Evolutionary conservation across 805 yeast genomes (phyloP).

Genomic region (Jamesozyma hellenica): DNA sequence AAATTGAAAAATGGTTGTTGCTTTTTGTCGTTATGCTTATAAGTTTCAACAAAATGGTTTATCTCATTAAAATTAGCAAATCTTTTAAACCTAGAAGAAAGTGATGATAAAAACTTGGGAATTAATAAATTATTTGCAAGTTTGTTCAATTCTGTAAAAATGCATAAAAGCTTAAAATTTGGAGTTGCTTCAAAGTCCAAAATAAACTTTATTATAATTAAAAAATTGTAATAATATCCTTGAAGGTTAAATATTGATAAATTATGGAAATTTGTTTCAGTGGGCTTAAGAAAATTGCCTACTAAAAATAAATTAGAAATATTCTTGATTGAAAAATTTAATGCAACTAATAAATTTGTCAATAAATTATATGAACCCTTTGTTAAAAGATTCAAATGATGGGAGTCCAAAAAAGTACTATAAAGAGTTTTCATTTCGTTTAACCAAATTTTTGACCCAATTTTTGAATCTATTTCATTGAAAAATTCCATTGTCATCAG

Average conservation of each 20-base stretch:
- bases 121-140: slow-evolving; percentile 20
- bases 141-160: slow-evolving; percentile 25
- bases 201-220: slow-evolving; percentile 23
- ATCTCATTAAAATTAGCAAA: slow-evolving; percentile 11
- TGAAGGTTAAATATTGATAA: slow-evolving; percentile 25
- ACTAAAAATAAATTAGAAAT: slow-evolving; percentile 16
- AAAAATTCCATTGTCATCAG: slow-evolving; percentile 25
- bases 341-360: slow-evolving; percentile 25
- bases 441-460: slow-evolving; percentile 22
- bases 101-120: slow-evolving; percentile 16
- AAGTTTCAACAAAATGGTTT: not conserved
- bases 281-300: slow-evolving; percentile 8
- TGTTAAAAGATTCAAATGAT: slow-evolving; percentile 15
- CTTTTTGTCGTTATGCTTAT: not conserved
- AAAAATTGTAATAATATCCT: slow-evolving; percentile 24
- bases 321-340: slow-evolving; percentile 27
- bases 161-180: slow-evolving; percentile 26
- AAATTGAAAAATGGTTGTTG: slow-evolving; percentile 7
- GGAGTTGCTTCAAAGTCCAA: slow-evolving; percentile 28
- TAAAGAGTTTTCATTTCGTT: slow-evolving; percentile 15
- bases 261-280: slow-evolving; percentile 13
- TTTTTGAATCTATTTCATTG: slow-evolving; percentile 14
- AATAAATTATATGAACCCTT: slow-evolving; percentile 22
- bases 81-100: slow-evolving; percentile 17
- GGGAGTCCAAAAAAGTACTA: slow-evolving; percentile 17